phyloP scores from a whole-genome alignment of 331 rosid genomes.

The Malus hybrid region DNA sequence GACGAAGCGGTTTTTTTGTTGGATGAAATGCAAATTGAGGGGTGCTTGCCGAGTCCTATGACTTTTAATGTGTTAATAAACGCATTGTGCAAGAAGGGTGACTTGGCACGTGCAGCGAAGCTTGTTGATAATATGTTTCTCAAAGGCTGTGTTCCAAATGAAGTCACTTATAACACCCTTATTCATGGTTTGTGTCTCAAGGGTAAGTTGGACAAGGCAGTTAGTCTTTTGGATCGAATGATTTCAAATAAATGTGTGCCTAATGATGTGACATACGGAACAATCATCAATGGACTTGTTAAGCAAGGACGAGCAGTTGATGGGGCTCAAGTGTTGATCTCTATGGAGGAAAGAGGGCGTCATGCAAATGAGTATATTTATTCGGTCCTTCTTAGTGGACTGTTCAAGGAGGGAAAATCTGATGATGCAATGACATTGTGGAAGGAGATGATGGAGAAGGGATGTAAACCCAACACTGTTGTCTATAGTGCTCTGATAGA shows the following conservation, averaged over 20 bases:
- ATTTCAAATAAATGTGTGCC: slow-evolving; percentile 63
- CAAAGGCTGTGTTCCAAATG: slow-evolving; percentile 84
- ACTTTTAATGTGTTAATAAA: slow-evolving; percentile 72
- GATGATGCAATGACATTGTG: slow-evolving; percentile 63
- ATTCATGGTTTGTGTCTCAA: slow-evolving; percentile 78
- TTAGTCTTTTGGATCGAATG: slow-evolving; percentile 66
- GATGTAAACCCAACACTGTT: slow-evolving; percentile 56
- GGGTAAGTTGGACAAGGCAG: slow-evolving; percentile 83
- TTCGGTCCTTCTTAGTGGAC: slow-evolving; percentile 77
- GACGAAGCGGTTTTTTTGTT: slow-evolving; percentile 69
- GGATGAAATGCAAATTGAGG: slow-evolving; percentile 88
- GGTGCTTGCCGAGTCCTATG: slow-evolving; percentile 53
- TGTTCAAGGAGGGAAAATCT: slow-evolving; percentile 76
- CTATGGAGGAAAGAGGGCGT: slow-evolving; percentile 72
- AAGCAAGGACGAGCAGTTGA: slow-evolving; percentile 63
- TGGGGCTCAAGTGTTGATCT: slow-evolving; percentile 45
- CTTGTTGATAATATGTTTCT: slow-evolving; percentile 90
- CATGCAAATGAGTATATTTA: slow-evolving; percentile 59
- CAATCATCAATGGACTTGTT: slow-evolving; percentile 75
- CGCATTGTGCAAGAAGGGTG: slow-evolving; percentile 76
- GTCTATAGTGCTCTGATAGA: slow-evolving; percentile 69
- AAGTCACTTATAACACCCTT: slow-evolving; percentile 73
- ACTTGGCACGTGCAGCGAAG: slow-evolving; percentile 63
- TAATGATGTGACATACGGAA: slow-evolving; percentile 80
- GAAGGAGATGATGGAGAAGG: slow-evolving; percentile 65